phyloP scores from a whole-genome alignment of 495 filamentous ascomycete genomes.

The Aspergillus hancockii region DNA sequence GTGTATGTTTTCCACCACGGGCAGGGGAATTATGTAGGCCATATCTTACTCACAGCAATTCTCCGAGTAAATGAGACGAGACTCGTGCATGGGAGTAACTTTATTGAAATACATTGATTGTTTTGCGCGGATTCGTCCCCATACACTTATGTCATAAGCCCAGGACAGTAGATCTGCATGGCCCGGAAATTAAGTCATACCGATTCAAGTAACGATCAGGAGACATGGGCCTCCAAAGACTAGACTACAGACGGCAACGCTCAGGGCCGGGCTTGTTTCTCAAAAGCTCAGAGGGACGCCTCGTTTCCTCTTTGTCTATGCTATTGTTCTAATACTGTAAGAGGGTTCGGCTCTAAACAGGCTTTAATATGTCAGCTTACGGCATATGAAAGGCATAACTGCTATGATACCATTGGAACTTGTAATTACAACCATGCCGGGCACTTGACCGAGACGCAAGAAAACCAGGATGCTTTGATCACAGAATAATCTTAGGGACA shows the following conservation, averaged over 20 bases:
- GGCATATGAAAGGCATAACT: neutral
- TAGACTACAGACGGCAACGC: neutral
- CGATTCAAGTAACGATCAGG: conserved; percentile 4
- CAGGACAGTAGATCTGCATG: conserved; percentile 20
- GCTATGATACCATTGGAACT: neutral
- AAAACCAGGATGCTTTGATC: conserved; percentile 8
- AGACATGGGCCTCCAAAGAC: neutral
- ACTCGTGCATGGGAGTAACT: no score
- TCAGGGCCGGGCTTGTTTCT: neutral
- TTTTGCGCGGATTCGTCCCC: neutral
- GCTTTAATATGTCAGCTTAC: neutral
- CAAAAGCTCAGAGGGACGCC: neutral
- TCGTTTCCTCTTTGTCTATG: neutral
- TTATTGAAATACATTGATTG: neutral
- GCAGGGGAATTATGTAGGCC: neutral
- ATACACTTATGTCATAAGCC: neutral
- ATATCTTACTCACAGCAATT: neutral
- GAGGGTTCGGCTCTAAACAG: neutral
- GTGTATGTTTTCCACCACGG: neutral
- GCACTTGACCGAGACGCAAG: neutral
- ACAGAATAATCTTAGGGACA: conserved; percentile 6
- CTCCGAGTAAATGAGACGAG: neutral
- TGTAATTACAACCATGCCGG: neutral
- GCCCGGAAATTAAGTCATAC: conserved; percentile 25
- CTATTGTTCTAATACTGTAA: neutral